A percentile compares a stretch with the other conserved stretches of the same genome.
phyloP scores from a whole-genome alignment of 345 rosid genomes.

The Crucihimalaya himalaica region DNA sequence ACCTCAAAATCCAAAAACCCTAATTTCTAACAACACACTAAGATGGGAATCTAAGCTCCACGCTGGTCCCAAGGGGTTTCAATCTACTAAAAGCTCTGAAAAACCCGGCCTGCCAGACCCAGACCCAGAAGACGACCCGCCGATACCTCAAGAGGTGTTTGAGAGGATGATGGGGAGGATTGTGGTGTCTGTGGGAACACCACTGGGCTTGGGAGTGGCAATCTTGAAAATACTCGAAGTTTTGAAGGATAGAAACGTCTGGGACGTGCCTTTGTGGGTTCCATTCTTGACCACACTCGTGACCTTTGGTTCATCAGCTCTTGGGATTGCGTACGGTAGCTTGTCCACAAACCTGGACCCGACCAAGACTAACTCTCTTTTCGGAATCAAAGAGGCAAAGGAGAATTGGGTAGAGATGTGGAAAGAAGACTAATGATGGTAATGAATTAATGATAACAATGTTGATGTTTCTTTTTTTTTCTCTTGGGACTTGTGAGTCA shows the following conservation, averaged over 20 bases:
- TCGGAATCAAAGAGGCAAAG: constrained; percentile 69
- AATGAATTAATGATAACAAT: background rate
- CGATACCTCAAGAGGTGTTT: constrained; percentile 54
- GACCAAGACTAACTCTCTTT: constrained; percentile 54
- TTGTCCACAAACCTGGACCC: constrained; percentile 76
- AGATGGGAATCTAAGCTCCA: constrained; percentile 35
- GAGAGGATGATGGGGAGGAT: constrained; percentile 53
- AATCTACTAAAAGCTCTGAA: constrained; percentile 7
- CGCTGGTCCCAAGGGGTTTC: constrained; percentile 58
- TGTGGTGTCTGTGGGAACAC: constrained; percentile 51
- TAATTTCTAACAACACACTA: constrained; percentile 7
- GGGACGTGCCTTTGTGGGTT: constrained; percentile 73
- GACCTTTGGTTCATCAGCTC: constrained; percentile 63
- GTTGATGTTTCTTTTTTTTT: background rate
- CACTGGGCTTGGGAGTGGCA: constrained; percentile 48
- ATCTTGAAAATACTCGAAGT: constrained; percentile 42
- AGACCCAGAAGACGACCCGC: constrained; percentile 43
- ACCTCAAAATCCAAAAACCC: constrained; percentile 17
- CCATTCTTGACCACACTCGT: constrained; percentile 51
- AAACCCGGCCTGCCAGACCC: constrained; percentile 18
- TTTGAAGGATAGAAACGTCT: constrained; percentile 47
- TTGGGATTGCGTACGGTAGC: constrained; percentile 80
- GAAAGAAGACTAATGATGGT: constrained; percentile 50
- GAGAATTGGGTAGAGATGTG: constrained; percentile 83
- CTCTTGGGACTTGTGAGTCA: no score